A percentile compares a stretch with the other conserved stretches of the same genome.
These are phyloP conservation scores for Monosporozyma aerobia DNA, from an alignment of 805 yeast genomes.

Conservation along the genomic window DNA sequence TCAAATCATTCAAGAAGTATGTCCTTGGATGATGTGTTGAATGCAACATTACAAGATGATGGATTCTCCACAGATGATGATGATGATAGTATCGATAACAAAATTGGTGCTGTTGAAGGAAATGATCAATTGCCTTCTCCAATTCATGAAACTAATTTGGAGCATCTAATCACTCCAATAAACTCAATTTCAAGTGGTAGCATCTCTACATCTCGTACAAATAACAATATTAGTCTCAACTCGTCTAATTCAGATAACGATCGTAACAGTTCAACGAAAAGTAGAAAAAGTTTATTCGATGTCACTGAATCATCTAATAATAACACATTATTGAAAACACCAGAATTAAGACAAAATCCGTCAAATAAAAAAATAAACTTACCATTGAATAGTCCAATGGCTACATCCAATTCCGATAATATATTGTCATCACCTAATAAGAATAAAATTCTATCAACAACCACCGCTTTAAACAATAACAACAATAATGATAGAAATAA, in stretches of 20 bases:
- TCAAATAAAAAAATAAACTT: conserved; percentile 1
- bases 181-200: background rate
- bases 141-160: background rate
- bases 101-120: background rate
- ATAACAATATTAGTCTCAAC: background rate
- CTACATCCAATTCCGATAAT: background rate
- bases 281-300: background rate
- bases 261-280: background rate
- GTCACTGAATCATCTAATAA: background rate
- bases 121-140: background rate
- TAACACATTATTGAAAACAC: background rate
- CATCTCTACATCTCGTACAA: background rate
- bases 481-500: background rate
- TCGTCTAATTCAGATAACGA: background rate
- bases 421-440: background rate
- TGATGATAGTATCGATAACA: conserved; percentile 2
- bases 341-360: background rate
- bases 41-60: conserved; percentile 15
- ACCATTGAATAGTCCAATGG: conserved; percentile 9
- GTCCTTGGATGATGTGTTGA: conserved; percentile 19
- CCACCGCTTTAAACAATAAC: background rate
- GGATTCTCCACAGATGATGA: conserved; percentile 8
- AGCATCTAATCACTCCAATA: background rate
- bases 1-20: conserved; percentile 9
- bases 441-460: background rate